Percentiles rank a stretch among this genome's conserved stretches.
Conservation (phyloP, 768 basidiomycete species). For the Neoboletus magnificus region DNA sequence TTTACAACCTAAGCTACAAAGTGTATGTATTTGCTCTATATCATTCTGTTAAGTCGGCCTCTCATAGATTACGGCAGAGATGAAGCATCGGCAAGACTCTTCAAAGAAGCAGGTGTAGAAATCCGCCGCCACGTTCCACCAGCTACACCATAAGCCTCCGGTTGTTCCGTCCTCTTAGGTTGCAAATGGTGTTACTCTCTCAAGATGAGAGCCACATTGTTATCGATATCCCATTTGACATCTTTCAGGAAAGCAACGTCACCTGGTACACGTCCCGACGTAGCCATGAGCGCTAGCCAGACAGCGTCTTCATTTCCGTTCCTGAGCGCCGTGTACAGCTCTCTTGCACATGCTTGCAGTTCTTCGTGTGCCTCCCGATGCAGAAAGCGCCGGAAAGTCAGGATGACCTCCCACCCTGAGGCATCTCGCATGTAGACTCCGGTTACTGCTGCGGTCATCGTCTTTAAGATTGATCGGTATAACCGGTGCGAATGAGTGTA, state of each 20-base stretch:
- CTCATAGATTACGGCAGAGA: constrained; percentile 48
- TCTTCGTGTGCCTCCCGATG: constrained; percentile 65
- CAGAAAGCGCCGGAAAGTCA: constrained; percentile 77
- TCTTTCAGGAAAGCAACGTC: constrained; percentile 51
- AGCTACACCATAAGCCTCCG: constrained; percentile 12
- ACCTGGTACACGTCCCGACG: constrained; percentile 41
- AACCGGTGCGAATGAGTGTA: constrained; percentile 81
- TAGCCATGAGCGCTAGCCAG: constrained; percentile 72
- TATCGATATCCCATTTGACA: constrained; percentile 59
- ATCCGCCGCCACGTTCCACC: constrained; percentile 67
- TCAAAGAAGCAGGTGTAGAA: constrained; percentile 79
- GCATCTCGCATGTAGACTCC: constrained; percentile 69
- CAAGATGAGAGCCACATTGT: constrained; percentile 35
- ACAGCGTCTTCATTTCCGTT: constrained; percentile 73
- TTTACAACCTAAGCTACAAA: constrained; percentile 94
- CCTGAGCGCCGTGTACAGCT: constrained; percentile 60
- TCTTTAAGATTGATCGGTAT: constrained; percentile 70
- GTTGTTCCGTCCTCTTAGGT: neutral
- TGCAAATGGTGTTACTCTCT: constrained; percentile 22
- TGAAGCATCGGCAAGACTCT: constrained; percentile 73
- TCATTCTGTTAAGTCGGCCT: neutral
- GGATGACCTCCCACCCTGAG: constrained; percentile 76
- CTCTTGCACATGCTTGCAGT: constrained; percentile 62
- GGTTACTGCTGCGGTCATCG: constrained; percentile 64
- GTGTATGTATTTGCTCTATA: constrained; percentile 55